A percentile compares a stretch with the other conserved stretches of the same genome.
phyloP scores from a whole-genome alignment of 2,329 filamentous ascomycete genomes.

The Periconia macrospinosa region DNA sequence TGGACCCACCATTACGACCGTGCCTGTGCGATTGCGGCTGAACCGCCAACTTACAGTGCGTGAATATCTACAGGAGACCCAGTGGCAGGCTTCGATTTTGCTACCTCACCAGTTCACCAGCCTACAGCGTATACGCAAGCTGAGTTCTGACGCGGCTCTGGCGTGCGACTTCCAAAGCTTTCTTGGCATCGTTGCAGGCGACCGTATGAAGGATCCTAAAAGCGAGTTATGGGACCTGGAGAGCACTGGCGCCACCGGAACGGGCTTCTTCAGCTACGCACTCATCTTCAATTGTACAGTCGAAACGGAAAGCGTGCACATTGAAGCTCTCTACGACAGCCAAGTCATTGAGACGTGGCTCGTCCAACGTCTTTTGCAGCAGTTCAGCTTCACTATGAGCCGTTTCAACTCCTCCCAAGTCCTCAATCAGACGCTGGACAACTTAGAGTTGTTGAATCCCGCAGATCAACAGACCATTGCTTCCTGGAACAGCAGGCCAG shows the following conservation, averaged over 20 bases:
- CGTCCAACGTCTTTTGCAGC: background rate
- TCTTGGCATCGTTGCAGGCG: background rate
- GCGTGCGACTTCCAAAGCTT: background rate
- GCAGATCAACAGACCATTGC: too few relatives aligned
- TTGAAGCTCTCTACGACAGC: background rate
- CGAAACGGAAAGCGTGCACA: background rate
- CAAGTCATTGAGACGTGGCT: background rate
- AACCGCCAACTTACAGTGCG: background rate
- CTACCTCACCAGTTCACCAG: background rate
- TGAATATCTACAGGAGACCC: background rate
- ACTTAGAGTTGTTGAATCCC: too few relatives aligned
- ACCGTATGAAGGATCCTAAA: too few relatives aligned
- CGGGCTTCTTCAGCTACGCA: background rate
- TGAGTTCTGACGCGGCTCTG: background rate
- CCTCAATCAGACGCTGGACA: too few relatives aligned
- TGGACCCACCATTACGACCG: constrained; percentile 47
- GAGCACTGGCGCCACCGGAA: background rate
- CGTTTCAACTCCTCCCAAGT: too few relatives aligned
- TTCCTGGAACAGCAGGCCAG: too few relatives aligned
- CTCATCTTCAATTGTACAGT: background rate
- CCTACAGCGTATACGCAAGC: background rate
- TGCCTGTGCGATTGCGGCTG: constrained; percentile 19
- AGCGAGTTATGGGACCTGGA: background rate
- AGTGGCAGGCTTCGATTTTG: background rate
- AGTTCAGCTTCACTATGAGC: background rate